phyloP scores from a whole-genome alignment of 306 rosid genomes.

The Luffa aegyptiaca region DNA sequence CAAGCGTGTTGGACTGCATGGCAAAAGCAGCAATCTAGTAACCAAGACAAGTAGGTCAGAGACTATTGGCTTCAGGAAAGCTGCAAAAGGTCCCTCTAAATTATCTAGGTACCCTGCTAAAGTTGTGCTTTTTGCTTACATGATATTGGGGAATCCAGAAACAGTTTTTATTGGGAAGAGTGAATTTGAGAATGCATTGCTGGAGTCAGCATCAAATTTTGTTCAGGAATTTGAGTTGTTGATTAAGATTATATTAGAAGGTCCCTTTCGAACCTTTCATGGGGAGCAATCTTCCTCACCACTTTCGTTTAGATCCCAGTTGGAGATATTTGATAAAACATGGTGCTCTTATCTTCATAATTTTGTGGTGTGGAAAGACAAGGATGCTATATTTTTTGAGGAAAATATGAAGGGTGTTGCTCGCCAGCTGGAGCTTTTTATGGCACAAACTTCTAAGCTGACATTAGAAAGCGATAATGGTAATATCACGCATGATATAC shows the following conservation, averaged over 20 bases:
- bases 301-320: slow-evolving; percentile 69
- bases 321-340: slow-evolving; percentile 69
- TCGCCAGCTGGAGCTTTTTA: slow-evolving; percentile 87
- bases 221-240: slow-evolving; percentile 58
- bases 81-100: not conserved
- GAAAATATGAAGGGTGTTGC: slow-evolving; percentile 89
- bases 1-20: slow-evolving; percentile 67
- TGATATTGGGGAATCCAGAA: slow-evolving; percentile 16
- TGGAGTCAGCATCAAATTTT: slow-evolving; percentile 70
- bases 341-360: slow-evolving; percentile 88
- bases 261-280: slow-evolving; percentile 47
- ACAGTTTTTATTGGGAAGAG: slow-evolving; percentile 51
- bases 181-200: slow-evolving; percentile 60
- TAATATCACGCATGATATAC: slow-evolving; percentile 64
- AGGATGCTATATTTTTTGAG: slow-evolving; percentile 76
- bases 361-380: slow-evolving; percentile 83
- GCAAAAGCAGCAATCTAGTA: slow-evolving; percentile 39
- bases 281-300: slow-evolving; percentile 33
- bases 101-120: slow-evolving; percentile 76
- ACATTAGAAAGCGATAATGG: slow-evolving; percentile 47
- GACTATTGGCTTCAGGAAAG: not conserved
- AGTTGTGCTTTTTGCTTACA: slow-evolving; percentile 52
- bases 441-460: slow-evolving; percentile 87
- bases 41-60: slow-evolving; percentile 26
- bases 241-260: slow-evolving; percentile 51